Percentiles rank a stretch among this genome's conserved stretches.
Evolutionary conservation across 371 early-diverging fungal species (phyloP).

Genomic region (Mortierella sp.): DNA sequence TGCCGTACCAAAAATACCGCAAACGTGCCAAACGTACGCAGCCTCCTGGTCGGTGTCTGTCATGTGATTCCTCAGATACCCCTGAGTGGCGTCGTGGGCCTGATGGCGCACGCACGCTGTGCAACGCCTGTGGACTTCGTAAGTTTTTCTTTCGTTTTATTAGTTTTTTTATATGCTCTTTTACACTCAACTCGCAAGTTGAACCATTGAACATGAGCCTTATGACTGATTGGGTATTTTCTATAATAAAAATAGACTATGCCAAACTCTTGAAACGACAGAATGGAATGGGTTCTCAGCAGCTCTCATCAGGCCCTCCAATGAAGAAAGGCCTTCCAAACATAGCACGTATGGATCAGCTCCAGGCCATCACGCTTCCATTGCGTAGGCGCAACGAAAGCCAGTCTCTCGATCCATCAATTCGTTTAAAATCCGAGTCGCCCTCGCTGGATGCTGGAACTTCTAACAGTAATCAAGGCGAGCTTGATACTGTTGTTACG

Average conservation of each 20-base stretch:
- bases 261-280: constrained; percentile 52
- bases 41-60: constrained; percentile 65
- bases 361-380: constrained; percentile 23
- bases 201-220: background rate
- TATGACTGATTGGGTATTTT: background rate
- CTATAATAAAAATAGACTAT: constrained; percentile 23
- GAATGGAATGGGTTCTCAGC: constrained; percentile 1
- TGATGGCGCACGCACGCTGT: constrained; percentile 70
- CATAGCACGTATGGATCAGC: constrained; percentile 8
- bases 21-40: constrained; percentile 58
- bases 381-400: constrained; percentile 13
- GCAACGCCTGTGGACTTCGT: constrained; percentile 79
- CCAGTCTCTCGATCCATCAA: background rate
- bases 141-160: constrained; percentile 58
- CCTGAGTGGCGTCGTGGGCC: constrained; percentile 77
- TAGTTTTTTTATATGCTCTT: background rate
- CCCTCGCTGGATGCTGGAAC: background rate
- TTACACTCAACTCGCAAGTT: background rate
- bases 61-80: constrained; percentile 69
- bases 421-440: background rate
- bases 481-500: no score
- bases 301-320: background rate
- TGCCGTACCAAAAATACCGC: constrained; percentile 40
- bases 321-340: background rate
- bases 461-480: no score